A percentile compares a stretch with the other conserved stretches of the same genome.
Evolutionary conservation across 2,329 filamentous ascomycete genomes (phyloP).

Genomic region (Fusarium lateritium): DNA sequence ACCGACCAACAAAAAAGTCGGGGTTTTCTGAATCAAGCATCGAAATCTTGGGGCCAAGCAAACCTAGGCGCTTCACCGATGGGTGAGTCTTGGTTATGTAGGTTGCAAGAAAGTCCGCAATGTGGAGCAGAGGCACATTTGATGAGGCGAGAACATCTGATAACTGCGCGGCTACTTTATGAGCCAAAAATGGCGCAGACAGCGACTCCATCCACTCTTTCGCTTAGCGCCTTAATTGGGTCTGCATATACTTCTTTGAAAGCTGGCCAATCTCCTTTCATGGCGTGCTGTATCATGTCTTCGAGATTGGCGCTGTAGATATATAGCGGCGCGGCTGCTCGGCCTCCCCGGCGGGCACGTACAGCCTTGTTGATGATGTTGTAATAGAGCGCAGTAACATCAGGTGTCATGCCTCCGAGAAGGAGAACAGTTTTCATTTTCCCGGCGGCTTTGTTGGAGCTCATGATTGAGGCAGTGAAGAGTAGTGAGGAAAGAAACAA

Average conservation of each 20-base stretch:
- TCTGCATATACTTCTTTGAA: neutral
- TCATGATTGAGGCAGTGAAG: too few relatives aligned
- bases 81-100: neutral
- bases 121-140: neutral
- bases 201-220: neutral
- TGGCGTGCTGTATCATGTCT: constrained; percentile 12
- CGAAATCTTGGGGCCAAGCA: neutral
- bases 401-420: constrained; percentile 13
- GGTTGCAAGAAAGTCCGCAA: neutral
- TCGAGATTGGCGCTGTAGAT: constrained; percentile 16
- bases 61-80: neutral
- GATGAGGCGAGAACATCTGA: neutral
- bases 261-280: neutral
- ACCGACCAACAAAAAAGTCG: neutral
- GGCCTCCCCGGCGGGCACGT: neutral
- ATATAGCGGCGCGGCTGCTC: neutral
- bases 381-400: constrained; percentile 9
- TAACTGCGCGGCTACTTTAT: constrained; percentile 3
- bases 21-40: constrained; percentile 7
- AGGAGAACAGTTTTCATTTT: constrained; percentile 6
- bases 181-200: constrained; percentile 12
- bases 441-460: too few relatives aligned
- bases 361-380: constrained; percentile 1
- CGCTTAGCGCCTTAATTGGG: neutral
- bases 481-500: too few relatives aligned